phyloP scores from a whole-genome alignment of 805 yeast genomes.

The Kazachstania martiniae region DNA sequence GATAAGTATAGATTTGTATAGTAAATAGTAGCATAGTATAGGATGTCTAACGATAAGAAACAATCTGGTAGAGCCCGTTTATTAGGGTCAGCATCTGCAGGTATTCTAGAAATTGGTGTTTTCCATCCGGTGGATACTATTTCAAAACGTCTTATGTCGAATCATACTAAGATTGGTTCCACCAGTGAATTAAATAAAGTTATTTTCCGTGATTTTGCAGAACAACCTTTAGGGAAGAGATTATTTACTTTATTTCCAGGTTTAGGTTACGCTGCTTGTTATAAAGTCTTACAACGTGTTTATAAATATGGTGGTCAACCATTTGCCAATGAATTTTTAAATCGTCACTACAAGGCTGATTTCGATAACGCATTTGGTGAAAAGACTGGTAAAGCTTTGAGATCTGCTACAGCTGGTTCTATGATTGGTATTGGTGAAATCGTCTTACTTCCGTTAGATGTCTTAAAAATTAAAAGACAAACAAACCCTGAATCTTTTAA shows the following conservation, averaged over 20 bases:
- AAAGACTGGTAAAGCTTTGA: slow-evolving; percentile 92
- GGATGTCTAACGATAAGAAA: slow-evolving; percentile 60
- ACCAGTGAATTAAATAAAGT: slow-evolving; percentile 67
- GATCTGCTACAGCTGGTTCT: slow-evolving; percentile 97
- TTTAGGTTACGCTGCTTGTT: slow-evolving; percentile 94
- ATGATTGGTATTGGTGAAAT: slow-evolving; percentile 97
- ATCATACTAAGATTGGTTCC: slow-evolving; percentile 56
- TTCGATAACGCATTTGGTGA: slow-evolving; percentile 77
- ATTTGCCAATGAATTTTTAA: slow-evolving; percentile 86
- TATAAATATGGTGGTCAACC: slow-evolving; percentile 99
- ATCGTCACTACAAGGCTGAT: slow-evolving; percentile 54
- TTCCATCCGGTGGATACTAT: slow-evolving; percentile 99
- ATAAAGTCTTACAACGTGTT: slow-evolving; percentile 92
- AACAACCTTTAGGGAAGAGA: slow-evolving; percentile 58
- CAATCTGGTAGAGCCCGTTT: slow-evolving; percentile 82
- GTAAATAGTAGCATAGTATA: too few species aligned
- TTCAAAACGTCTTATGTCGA: slow-evolving; percentile 89
- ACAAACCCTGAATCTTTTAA: slow-evolving; percentile 99
- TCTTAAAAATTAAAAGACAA: slow-evolving; percentile 95
- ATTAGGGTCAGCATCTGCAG: slow-evolving; percentile 95
- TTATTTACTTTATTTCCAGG: slow-evolving; percentile 89
- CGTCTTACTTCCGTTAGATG: slow-evolving; percentile 89
- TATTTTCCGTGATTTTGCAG: slow-evolving; percentile 74
- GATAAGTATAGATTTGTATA: too few species aligned
- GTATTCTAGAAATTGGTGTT: slow-evolving; percentile 89